Evolutionary conservation across 2,329 filamentous ascomycete genomes (phyloP).

Genomic region (Bimuria novae-zelandiae): DNA sequence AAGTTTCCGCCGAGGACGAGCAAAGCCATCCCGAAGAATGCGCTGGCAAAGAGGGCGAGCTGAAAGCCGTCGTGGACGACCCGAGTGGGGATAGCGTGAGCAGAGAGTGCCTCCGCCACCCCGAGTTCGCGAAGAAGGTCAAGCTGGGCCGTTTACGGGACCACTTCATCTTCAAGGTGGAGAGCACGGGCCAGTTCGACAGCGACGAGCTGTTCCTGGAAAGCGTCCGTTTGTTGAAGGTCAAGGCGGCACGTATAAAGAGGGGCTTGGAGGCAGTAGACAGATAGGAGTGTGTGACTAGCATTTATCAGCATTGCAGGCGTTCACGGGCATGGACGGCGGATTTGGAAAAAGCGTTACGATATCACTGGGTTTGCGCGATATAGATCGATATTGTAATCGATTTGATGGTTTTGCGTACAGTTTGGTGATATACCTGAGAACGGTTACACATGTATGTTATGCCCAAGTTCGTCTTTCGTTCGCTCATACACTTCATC

Average conservation of each 20-base stretch:
- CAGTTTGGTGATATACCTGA: no score
- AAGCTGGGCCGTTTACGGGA: conserved; percentile 87
- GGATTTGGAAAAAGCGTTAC: conserved; percentile 3
- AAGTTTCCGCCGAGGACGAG: conserved; percentile 70
- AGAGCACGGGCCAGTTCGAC: conserved; percentile 93
- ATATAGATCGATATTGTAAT: neutral
- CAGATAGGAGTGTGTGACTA: conserved; percentile 5
- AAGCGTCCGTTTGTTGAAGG: conserved; percentile 80
- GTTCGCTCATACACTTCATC: no score
- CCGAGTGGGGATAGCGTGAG: conserved; percentile 95
- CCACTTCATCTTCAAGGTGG: conserved; percentile 96
- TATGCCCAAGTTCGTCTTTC: no score
- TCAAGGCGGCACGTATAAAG: conserved; percentile 78
- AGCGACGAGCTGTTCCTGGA: conserved; percentile 94
- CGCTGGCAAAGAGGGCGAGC: conserved; percentile 75
- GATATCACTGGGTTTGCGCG: conserved; percentile 1
- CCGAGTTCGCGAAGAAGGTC: conserved; percentile 94
- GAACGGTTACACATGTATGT: no score
- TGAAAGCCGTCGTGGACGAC: conserved; percentile 85
- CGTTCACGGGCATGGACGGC: conserved; percentile 8
- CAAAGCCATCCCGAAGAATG: conserved; percentile 62
- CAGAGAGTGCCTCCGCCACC: conserved; percentile 86
- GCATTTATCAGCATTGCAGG: conserved; percentile 16
- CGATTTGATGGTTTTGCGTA: neutral
- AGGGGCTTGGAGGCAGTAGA: conserved; percentile 60